phyloP scores from a whole-genome alignment of 306 rosid species.

The Sophora flavescens region DNA sequence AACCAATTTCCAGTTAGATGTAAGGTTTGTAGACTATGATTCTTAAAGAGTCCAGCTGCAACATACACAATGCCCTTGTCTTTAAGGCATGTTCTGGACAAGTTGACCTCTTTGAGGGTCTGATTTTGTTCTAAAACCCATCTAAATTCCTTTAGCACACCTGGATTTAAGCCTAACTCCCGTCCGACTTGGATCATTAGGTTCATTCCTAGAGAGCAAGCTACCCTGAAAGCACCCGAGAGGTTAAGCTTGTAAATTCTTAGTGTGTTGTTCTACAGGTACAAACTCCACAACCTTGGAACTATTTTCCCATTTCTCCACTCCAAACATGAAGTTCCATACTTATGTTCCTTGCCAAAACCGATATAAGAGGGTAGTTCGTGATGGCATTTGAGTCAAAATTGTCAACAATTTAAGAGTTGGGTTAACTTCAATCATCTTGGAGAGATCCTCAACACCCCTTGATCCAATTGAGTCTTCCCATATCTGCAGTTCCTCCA shows the following conservation, averaged over 20 bases:
- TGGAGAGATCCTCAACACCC: no score
- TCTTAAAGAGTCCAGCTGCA: no score
- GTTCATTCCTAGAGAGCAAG: slow-evolving; percentile 86
- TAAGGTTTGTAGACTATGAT: no score
- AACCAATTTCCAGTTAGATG: no score
- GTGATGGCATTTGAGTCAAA: slow-evolving; percentile 74
- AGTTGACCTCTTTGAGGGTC: no score
- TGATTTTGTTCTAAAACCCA: no score
- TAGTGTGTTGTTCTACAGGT: slow-evolving; percentile 73
- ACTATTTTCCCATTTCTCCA: slow-evolving; percentile 69
- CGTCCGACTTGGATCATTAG: slow-evolving; percentile 75
- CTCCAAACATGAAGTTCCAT: slow-evolving; percentile 93
- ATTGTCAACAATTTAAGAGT: slow-evolving; percentile 75
- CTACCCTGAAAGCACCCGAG: slow-evolving; percentile 80
- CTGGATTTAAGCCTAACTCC: slow-evolving; percentile 80
- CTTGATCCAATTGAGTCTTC: no score
- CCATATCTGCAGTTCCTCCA: no score
- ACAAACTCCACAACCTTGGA: no score
- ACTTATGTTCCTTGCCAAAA: slow-evolving; percentile 87
- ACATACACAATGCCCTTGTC: no score
- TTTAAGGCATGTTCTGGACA: no score
- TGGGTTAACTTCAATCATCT: slow-evolving; percentile 89
- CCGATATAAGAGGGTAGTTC: slow-evolving; percentile 81
- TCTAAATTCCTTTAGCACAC: slow-evolving; percentile 90
- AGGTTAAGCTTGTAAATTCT: slow-evolving; percentile 71